Base-by-base conservation (phyloP, 2,329 filamentous ascomycete species). In the Macrophomina tecta region DNA sequence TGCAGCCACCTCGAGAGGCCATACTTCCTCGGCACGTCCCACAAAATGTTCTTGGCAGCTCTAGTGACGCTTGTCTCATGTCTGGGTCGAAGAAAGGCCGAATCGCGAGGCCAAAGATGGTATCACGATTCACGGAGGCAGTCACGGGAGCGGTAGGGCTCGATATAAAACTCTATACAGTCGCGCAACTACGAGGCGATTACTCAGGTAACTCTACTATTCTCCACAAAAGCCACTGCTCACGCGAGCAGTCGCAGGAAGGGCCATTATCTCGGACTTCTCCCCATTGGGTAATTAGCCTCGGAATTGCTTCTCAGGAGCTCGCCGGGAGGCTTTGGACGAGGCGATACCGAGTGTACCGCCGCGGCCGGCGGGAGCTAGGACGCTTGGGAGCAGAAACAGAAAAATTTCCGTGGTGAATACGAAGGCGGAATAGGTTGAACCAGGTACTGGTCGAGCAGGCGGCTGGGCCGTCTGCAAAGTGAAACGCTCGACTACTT, bases 201-300 rank as follows among this genome's bases (percentile, higher is more conserved):
- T 49, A 49, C 58, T 62, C 45, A 36, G 42, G 58, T 38, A 38
- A 45, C 45, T 49, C 45, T 62, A 18, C 9, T 16, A 5, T 11
- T 49, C 58, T 62, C 58, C 58, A 51, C 58, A n/a, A 32, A 60
- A 28, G 11, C 23, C 12, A 12, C 6, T 61, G 28, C 40, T 48
- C 42, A 34, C 42, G 30, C 56, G 42, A 48, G 42, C 18, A 9
- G 18, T 28, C n/a, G 32, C 45, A 61, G 34, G 52, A 38, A 12
- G 52, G 34, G 12, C 42, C 30, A 34, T n/a, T n/a, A n/a, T 30
- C 9, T 48, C 56, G 56, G 42, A n/a, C 42, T 61, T 36, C 32
- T 36, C 56, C 45, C 14, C 40, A 53, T 34, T 36, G 28, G n/a
- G 45, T 16, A 36, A 48, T 28, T 11, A 18, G 18, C 14, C 18